Percentiles rank a stretch among this genome's conserved stretches.
phyloP scores from a whole-genome alignment of 345 rosid genomes.

The Salix dunnii region DNA sequence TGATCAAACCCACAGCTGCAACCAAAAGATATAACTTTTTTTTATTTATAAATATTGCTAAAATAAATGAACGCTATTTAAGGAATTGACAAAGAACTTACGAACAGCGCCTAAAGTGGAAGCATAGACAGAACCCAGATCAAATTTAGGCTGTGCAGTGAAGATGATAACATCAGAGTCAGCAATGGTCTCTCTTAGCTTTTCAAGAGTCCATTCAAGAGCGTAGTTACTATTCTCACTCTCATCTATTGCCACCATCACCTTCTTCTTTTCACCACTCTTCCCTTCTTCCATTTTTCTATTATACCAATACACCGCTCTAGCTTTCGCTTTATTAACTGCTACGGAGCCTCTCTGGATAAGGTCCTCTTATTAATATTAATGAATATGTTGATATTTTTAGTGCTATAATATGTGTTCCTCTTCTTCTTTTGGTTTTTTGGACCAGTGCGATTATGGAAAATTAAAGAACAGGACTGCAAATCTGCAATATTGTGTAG shows the following conservation, averaged over 20 bases:
- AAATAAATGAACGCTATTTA: background rate
- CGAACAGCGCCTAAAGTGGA: conserved; percentile 55
- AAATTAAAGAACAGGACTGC: background rate
- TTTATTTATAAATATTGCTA: background rate
- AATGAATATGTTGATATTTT: background rate
- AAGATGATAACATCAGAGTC: conserved; percentile 53
- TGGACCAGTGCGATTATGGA: background rate
- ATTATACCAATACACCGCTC: background rate
- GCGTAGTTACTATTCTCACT: conserved; percentile 70
- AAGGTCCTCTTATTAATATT: background rate
- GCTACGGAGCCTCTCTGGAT: background rate
- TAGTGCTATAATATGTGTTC: background rate
- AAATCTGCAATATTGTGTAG: background rate
- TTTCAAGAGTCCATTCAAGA: conserved; percentile 53
- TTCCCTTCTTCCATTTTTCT: conserved; percentile 23
- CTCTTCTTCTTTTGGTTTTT: background rate
- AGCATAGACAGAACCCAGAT: conserved; percentile 48
- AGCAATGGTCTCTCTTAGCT: conserved; percentile 39
- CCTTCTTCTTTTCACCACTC: conserved; percentile 42
- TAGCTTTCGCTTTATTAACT: background rate
- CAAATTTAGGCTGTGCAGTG: conserved; percentile 43
- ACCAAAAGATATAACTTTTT: background rate
- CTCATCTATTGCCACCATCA: conserved; percentile 77
- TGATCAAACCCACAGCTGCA: conserved; percentile 56
- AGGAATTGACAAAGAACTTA: conserved; percentile 17